A percentile compares a stretch with the other conserved stretches of the same genome.
These are phyloP conservation scores for Suhomyces guaymorum DNA, from an alignment of 1,139 yeast genomes.

Conservation along the genomic window DNA sequence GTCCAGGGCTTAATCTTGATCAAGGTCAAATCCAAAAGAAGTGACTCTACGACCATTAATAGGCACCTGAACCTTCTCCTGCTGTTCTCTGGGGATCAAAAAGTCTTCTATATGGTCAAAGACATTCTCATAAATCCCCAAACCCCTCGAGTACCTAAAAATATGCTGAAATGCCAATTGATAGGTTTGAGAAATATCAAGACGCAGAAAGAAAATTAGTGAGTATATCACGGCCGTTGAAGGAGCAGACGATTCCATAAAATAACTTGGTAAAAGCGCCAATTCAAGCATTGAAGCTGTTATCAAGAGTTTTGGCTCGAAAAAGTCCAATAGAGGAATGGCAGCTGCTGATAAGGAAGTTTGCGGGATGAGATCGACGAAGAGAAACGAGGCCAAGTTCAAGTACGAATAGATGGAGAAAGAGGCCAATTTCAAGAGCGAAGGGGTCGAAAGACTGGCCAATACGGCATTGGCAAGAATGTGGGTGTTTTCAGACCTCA, in stretches of 20 bases:
- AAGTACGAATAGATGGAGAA: slow-evolving; percentile 48
- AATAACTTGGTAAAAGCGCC: slow-evolving; percentile 29
- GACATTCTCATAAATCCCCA: no score
- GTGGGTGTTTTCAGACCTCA: slow-evolving; percentile 50
- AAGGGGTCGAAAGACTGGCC: slow-evolving; percentile 24
- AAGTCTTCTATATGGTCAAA: background rate
- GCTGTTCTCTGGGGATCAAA: background rate
- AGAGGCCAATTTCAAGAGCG: slow-evolving; percentile 43
- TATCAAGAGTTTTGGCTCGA: slow-evolving; percentile 39
- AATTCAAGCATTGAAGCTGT: slow-evolving; percentile 44
- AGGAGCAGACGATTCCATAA: slow-evolving; percentile 27
- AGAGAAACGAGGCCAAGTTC: slow-evolving; percentile 38
- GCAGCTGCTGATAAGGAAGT: slow-evolving; percentile 33
- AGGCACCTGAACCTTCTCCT: no score
- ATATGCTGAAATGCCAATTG: slow-evolving; percentile 25
- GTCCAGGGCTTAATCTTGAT: no score
- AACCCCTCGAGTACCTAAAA: background rate
- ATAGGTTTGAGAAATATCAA: slow-evolving; percentile 46
- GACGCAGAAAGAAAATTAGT: slow-evolving; percentile 39
- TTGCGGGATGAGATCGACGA: slow-evolving; percentile 38
- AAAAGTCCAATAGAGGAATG: slow-evolving; percentile 32
- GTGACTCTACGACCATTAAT: no score
- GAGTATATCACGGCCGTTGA: slow-evolving; percentile 36
- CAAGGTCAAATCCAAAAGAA: no score
- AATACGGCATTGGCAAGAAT: slow-evolving; percentile 39